Percentiles rank a stretch among this genome's conserved stretches.
phyloP scores from a whole-genome alignment of 139 green algal genomes.

The Chlamydomonas eustigma region DNA sequence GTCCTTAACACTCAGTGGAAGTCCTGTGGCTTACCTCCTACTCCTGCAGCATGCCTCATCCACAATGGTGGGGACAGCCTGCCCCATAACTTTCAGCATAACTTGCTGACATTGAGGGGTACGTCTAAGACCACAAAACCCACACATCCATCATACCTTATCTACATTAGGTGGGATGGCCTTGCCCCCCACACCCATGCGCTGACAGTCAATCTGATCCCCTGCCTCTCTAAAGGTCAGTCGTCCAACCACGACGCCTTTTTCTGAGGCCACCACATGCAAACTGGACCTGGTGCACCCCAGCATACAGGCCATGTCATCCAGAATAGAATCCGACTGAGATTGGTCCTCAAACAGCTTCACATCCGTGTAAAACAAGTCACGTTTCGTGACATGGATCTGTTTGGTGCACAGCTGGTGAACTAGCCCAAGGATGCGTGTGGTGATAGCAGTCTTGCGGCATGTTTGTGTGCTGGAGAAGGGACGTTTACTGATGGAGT shows the following conservation, averaged over 20 bases:
- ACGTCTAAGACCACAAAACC: too few relatives aligned
- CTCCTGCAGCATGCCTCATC: too few relatives aligned
- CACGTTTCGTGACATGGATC: constrained; percentile 89
- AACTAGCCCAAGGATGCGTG: constrained; percentile 81
- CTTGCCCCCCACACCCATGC: constrained; percentile 95
- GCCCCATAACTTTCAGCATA: too few relatives aligned
- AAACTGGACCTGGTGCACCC: constrained; percentile 90
- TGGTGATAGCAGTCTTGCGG: constrained; percentile 77
- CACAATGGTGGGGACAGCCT: too few relatives aligned
- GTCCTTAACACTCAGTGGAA: too few relatives aligned
- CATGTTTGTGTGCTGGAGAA: constrained; percentile 80
- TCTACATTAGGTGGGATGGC: constrained; percentile 94
- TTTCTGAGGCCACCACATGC: constrained; percentile 92
- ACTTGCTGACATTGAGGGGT: too few relatives aligned
- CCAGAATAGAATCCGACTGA: constrained; percentile 83
- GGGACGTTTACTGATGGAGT: constrained; percentile 57
- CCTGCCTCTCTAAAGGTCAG: constrained; percentile 87
- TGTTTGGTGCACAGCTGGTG: constrained; percentile 74
- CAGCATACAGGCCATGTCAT: constrained; percentile 94
- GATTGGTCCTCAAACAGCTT: constrained; percentile 86
- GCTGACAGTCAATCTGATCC: constrained; percentile 88
- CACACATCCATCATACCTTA: too few relatives aligned
- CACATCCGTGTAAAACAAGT: constrained; percentile 98
- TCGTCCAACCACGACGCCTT: constrained; percentile 92
- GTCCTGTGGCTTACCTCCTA: too few relatives aligned